phyloP scores from a whole-genome alignment of 306 rosid species.

The Fragaria vesca region DNA sequence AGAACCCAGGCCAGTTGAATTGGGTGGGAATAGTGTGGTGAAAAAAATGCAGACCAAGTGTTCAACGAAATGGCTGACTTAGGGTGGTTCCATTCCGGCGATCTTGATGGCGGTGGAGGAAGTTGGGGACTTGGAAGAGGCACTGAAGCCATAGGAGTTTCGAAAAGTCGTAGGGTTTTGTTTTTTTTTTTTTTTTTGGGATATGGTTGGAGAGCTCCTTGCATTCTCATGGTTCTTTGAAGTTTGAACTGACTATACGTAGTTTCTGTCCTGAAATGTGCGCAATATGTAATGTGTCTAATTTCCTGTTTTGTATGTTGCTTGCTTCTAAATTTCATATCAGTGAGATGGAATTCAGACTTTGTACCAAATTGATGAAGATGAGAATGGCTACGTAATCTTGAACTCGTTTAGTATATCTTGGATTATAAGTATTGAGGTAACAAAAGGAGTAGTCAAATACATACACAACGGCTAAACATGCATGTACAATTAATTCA shows the following conservation, averaged over 20 bases:
- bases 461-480: no score
- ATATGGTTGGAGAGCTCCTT: constrained; percentile 53
- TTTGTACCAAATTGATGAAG: no score
- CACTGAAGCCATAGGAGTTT: constrained; percentile 65
- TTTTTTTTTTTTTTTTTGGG: constrained; percentile 11
- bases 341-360: no score
- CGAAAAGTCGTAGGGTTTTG: constrained; percentile 61
- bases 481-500: no score
- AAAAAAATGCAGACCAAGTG: constrained; percentile 54
- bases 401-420: no score
- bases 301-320: no score
- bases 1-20: background rate
- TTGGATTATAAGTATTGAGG: no score
- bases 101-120: constrained; percentile 55
- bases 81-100: constrained; percentile 63
- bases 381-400: no score
- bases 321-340: no score
- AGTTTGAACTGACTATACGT: constrained; percentile 56
- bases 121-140: constrained; percentile 56
- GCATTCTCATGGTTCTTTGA: constrained; percentile 37
- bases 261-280: background rate
- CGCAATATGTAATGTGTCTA: no score
- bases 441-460: no score
- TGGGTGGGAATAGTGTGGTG: constrained; percentile 9
- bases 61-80: constrained; percentile 55